Evolutionary conservation across 192 early-diverging fungal species (phyloP), one percentile per base, ranked within the genome.

Genomic region (Dispira simplex): DNA sequence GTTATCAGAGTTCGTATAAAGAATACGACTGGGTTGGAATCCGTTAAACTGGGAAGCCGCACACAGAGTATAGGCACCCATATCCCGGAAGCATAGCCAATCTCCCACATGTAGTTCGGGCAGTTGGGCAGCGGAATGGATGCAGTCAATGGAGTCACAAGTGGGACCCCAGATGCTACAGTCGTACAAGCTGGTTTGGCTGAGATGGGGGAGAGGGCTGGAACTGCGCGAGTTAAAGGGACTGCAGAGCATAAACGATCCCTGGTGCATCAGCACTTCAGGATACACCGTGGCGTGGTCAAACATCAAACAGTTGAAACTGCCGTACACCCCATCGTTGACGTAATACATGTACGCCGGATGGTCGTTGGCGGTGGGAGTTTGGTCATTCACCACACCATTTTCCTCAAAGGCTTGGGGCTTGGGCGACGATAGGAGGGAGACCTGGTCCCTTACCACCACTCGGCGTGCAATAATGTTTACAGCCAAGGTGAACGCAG

Each of bases 251-350:
- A 73, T 39, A 62, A 76, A 77, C 45, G 57, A 58, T 63, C 79
- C 81, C 46, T 64, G 45, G 28, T 75, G 71, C 52, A 73, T 65
- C 32, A 95, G 80, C 47, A 90, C 81, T 27, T 83, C 69, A 27
- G 95, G 86, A 45, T 72, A 62, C 26, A 89, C 86, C 43, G 79
- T 65, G 65, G 85, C 85, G 74, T 99, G 95, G 75, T 99, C 97
- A 77, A 95, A 99, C 63, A 92, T 85, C 77, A 97, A 87, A 77
- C 93, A 94, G 81, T 99, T 99, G 82, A 99, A 97, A 71, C 85
- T 85, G 55, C 91, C 95, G 69, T 99, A 99, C 78, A 95, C 86
- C 56, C 97, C 97, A 69, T 99, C 97, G 71, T 99, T 99, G 73
- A 99, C 86, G 76, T 99, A 99, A 77, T 99, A 82, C 78, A 83